Conservation (phyloP, 1,284 basidiomycete species). For the Hemileia vastatrix region DNA sequence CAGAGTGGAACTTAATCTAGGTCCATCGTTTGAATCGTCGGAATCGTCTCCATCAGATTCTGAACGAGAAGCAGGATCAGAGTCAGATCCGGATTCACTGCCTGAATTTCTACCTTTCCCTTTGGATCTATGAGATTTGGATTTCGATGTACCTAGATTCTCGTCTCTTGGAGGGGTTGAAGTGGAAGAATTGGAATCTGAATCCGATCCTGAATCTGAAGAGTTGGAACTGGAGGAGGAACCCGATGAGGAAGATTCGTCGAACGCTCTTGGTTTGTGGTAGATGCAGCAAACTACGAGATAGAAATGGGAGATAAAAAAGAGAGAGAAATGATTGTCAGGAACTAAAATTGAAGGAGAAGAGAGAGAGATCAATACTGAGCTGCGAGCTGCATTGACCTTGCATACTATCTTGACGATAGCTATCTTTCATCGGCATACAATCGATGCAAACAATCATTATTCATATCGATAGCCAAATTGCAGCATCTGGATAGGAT, state of each 20-base stretch:
- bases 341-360: too few relatives aligned
- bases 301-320: background rate
- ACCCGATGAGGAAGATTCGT: too few relatives aligned
- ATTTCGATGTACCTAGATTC: background rate
- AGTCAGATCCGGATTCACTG: background rate
- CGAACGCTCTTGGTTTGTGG: conserved; percentile 63
- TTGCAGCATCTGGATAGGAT: too few relatives aligned
- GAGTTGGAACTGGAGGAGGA: too few relatives aligned
- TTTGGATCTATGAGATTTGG: background rate
- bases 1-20: background rate
- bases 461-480: too few relatives aligned
- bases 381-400: too few relatives aligned
- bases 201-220: conserved; percentile 50
- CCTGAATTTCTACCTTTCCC: background rate
- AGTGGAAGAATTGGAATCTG: conserved; percentile 48
- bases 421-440: too few relatives aligned
- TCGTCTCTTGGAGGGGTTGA: background rate
- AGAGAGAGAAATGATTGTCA: background rate
- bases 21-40: background rate
- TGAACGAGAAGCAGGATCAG: background rate
- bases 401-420: too few relatives aligned
- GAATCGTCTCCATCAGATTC: background rate
- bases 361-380: background rate
- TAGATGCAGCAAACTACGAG: conserved; percentile 72
- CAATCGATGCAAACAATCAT: too few relatives aligned